A percentile compares a stretch with the other conserved stretches of the same genome.
These are phyloP conservation scores for Candolleomyces aberdarensis DNA, from an alignment of 768 basidiomycete genomes.

Conservation along the genomic window DNA sequence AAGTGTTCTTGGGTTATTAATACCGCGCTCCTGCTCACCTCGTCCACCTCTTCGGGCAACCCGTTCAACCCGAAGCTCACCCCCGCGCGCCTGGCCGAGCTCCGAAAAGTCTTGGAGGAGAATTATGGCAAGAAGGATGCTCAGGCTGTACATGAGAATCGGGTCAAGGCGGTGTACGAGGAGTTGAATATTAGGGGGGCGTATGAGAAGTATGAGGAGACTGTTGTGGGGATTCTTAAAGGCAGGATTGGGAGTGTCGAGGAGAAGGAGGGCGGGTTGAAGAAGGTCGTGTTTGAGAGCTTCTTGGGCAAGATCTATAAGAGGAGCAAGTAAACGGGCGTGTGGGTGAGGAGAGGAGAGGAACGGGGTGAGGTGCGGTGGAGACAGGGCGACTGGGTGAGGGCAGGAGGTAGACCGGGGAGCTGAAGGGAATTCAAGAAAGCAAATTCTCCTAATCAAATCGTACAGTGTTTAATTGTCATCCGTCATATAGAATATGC, in stretches of 20 bases:
- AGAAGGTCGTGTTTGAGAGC: constrained; percentile 70
- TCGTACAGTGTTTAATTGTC: too few species aligned
- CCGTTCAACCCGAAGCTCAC: neutral
- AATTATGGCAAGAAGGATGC: constrained; percentile 50
- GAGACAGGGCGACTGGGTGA: too few species aligned
- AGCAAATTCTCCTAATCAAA: too few species aligned
- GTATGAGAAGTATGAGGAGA: constrained; percentile 80
- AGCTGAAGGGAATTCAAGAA: too few species aligned
- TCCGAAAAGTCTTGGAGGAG: constrained; percentile 55
- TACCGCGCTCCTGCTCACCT: constrained; percentile 64
- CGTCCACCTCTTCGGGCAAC: constrained; percentile 21
- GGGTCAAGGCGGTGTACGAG: constrained; percentile 62
- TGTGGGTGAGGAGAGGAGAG: neutral
- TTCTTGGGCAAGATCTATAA: constrained; percentile 88
- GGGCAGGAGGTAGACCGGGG: too few species aligned
- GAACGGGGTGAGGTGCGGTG: too few species aligned
- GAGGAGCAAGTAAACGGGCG: constrained; percentile 47
- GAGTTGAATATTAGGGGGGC: constrained; percentile 59
- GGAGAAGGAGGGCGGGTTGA: constrained; percentile 52
- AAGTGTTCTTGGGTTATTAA: constrained; percentile 98
- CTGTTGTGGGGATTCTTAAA: constrained; percentile 62
- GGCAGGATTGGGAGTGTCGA: constrained; percentile 71
- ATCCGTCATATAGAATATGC: too few species aligned
- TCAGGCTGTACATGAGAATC: constrained; percentile 46
- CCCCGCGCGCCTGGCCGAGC: constrained; percentile 24